Evolutionary conservation across 2,329 filamentous ascomycete genomes (phyloP), one percentile per base, ranked within the genome.

Genomic region (Helicocarpus griseus): DNA sequence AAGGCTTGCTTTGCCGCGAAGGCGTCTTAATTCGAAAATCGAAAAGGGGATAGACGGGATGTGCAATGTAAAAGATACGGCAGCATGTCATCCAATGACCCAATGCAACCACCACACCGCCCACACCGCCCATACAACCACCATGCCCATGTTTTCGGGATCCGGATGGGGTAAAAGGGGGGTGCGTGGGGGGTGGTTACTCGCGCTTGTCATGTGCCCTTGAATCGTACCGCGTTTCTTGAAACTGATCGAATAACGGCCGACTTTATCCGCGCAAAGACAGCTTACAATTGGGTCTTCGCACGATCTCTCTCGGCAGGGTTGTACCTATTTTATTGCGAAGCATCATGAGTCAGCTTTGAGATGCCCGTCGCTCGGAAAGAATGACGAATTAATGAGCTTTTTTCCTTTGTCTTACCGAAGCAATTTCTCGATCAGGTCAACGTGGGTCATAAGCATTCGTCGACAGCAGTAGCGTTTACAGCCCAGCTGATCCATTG

Each of bases 391-490:
- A 22, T 19, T 9, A 17, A 26, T 11, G 54, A 33, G 54, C 53
- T 19, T 65, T 61, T 17, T 66, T 53, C 19, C 65, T 61, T 17
- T 66, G 60, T 50, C 61, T 61, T 83, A 95, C 87, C 91, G 88
- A 59, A 98, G 82, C 48, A 98, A 82, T 75, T 98, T 98, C 78
- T 98, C 93, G 62, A 98, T 96, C 56, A 98, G 78, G 69, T 98
- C 93, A 63, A 98, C 93, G 73, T 98, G 93, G 54, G 93, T 98
- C 87, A 98, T 96, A 71, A 98, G 83, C 93, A 98, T 98, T 65
- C 93, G 86, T 62, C 93, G 87, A 76, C 93, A 98, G 80, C 93
- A 98, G 77, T 98, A 98, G 61, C 93, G 83, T 73, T 89, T 91
- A 65, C 94, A 86, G 52, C 89, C 89, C 49, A 98, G 83, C 67